A percentile compares a stretch with the other conserved stretches of the same genome.
phyloP scores from a whole-genome alignment of 768 basidiomycete species.

The Sarcodon aspratus region DNA sequence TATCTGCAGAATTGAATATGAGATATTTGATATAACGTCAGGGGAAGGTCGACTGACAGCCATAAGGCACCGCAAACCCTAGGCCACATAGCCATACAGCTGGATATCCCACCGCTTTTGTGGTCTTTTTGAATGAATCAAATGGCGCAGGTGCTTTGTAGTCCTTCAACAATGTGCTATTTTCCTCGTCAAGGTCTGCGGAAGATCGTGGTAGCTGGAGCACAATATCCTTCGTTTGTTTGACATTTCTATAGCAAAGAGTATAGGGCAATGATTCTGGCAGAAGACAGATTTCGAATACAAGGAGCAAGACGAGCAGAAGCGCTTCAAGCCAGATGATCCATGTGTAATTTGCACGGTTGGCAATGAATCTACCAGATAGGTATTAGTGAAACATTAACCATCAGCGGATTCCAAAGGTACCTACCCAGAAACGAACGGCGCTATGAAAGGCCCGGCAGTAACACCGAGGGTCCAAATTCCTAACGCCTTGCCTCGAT shows the following conservation, averaged over 20 bases:
- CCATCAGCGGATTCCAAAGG: neutral
- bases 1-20: neutral
- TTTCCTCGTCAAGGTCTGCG: too few species aligned
- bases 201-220: neutral
- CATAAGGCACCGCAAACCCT: neutral
- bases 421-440: neutral
- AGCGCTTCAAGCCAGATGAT: neutral
- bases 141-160: neutral
- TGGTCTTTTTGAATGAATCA: neutral
- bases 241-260: neutral
- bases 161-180: neutral
- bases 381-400: neutral
- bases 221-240: neutral
- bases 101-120: neutral
- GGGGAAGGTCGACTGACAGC: neutral
- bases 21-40: neutral
- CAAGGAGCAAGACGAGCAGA: neutral
- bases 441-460: neutral
- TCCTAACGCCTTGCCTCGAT: neutral
- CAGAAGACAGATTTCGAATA: neutral
- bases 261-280: neutral
- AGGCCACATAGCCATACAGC: neutral
- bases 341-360: neutral
- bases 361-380: neutral
- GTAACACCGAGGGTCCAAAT: neutral